Evolutionary conservation across 768 basidiomycete genomes (phyloP).

Genomic region (Nidula microcarpa): DNA sequence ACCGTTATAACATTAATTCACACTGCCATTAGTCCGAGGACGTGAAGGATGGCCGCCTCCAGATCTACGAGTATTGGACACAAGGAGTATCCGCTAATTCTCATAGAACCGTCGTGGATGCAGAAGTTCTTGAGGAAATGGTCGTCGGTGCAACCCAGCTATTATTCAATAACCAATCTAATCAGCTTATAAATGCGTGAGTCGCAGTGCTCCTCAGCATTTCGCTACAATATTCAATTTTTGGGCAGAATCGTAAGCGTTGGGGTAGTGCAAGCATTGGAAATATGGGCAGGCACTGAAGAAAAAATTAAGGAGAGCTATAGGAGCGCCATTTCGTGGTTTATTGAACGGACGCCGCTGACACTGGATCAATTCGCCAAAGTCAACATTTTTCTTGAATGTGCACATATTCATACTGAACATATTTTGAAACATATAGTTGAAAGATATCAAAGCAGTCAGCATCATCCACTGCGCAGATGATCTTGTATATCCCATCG

Average conservation of each 20-base stretch:
- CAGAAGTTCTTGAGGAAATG: conserved; percentile 15
- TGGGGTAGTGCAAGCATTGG: conserved; percentile 6
- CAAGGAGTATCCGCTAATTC: conserved; percentile 7
- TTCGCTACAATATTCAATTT: too few species aligned
- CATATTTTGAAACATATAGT: too few species aligned
- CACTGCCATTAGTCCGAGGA: conserved; percentile 18
- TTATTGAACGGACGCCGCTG: conserved; percentile 3
- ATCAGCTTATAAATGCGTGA: conserved; percentile 11
- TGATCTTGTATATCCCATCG: conserved; percentile 8
- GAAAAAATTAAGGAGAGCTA: conserved; percentile 6
- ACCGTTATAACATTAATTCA: not conserved
- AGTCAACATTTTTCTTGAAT: conserved; percentile 1
- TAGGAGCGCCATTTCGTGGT: conserved; percentile 7
- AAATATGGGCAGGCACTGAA: conserved; percentile 8
- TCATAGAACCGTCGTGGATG: conserved; percentile 4
- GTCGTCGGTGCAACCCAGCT: conserved; percentile 15
- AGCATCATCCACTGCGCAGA: conserved; percentile 11
- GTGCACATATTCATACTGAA: too few species aligned
- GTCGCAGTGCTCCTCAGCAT: too few species aligned
- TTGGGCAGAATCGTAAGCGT: conserved; percentile 4
- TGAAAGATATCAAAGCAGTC: too few species aligned
- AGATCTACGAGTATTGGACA: conserved; percentile 21
- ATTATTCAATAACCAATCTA: conserved; percentile 13
- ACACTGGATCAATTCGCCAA: conserved; percentile 4
- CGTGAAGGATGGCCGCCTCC: conserved; percentile 19